Percentiles rank a stretch among this genome's conserved stretches.
Conservation (phyloP, 208 protist species). For the Trypanosoma platydactyli region DNA sequence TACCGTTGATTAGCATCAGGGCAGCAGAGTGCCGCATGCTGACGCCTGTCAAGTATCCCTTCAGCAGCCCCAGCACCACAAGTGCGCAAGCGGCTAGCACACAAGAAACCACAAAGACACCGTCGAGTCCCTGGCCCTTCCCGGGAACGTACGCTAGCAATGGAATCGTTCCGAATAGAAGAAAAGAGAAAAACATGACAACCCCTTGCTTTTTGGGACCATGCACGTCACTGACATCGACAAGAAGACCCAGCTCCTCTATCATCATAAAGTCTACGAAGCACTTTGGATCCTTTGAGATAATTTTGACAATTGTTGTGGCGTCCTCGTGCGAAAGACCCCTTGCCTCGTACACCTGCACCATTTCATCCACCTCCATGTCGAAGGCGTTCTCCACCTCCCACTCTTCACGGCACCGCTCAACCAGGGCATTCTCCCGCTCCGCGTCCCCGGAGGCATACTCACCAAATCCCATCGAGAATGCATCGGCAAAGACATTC, state of each 20-base stretch:
- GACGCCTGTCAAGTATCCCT: slow-evolving; percentile 80
- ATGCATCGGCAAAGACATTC: slow-evolving; percentile 94
- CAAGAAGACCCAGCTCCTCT: slow-evolving; percentile 90
- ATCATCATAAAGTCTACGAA: slow-evolving; percentile 97
- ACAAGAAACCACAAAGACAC: slow-evolving; percentile 79
- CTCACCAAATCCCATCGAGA: slow-evolving; percentile 96
- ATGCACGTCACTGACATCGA: slow-evolving; percentile 76
- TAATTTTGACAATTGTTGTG: slow-evolving; percentile 89
- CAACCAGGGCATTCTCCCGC: slow-evolving; percentile 80
- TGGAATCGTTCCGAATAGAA: slow-evolving; percentile 91
- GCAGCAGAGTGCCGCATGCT: slow-evolving; percentile 61
- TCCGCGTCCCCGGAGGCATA: slow-evolving; percentile 92
- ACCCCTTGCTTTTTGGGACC: slow-evolving; percentile 86
- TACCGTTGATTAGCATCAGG: slow-evolving; percentile 88
- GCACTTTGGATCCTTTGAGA: slow-evolving; percentile 91
- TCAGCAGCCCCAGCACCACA: slow-evolving; percentile 81
- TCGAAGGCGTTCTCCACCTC: slow-evolving; percentile 94
- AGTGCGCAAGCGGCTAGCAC: slow-evolving; percentile 76
- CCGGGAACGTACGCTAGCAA: slow-evolving; percentile 84
- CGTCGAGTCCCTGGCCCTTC: slow-evolving; percentile 68
- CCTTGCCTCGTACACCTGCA: slow-evolving; percentile 93
- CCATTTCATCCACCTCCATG: slow-evolving; percentile 93
- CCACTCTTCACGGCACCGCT: slow-evolving; percentile 92
- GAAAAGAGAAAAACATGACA: slow-evolving; percentile 94
- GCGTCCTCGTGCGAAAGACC: slow-evolving; percentile 91